These are phyloP conservation scores for Plasmodium gaboni DNA, from an alignment of 169 alveolate genomes.

Conservation along the genomic window DNA sequence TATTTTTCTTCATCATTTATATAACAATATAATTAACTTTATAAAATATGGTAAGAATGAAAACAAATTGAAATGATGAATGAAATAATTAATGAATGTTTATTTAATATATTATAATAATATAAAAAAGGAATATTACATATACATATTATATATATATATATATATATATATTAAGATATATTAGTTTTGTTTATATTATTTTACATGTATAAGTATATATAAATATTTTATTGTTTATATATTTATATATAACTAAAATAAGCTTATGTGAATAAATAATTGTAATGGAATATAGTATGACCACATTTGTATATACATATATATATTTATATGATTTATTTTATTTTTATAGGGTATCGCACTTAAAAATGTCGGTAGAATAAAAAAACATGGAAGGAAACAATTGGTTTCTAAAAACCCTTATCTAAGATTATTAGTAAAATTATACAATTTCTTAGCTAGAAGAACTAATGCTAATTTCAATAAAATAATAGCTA, in stretches of 20 bases:
- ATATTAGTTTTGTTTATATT: too few species aligned
- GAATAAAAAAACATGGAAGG: slow-evolving; percentile 91
- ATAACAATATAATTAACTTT: too few species aligned
- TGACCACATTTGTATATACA: background rate
- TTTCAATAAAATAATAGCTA: slow-evolving; percentile 94
- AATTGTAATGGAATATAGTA: background rate
- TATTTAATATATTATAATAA: too few species aligned
- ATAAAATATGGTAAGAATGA: too few species aligned
- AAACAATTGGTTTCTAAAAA: slow-evolving; percentile 91
- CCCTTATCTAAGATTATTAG: slow-evolving; percentile 92
- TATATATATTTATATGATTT: background rate
- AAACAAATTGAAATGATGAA: too few species aligned
- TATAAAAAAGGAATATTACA: too few species aligned
- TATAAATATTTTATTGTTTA: too few species aligned
- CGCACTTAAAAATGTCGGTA: slow-evolving; percentile 92
- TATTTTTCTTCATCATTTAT: background rate
- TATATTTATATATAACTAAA: background rate
- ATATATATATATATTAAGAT: too few species aligned
- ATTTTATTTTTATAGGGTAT: slow-evolving; percentile 86
- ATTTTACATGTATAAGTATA: too few species aligned
- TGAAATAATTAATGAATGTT: too few species aligned
- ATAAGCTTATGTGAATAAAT: background rate
- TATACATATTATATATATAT: too few species aligned
- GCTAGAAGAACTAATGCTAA: slow-evolving; percentile 95
- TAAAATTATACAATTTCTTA: slow-evolving; percentile 90